phyloP scores from a whole-genome alignment of 2,329 filamentous ascomycete species.

The Xylariales sp. region DNA sequence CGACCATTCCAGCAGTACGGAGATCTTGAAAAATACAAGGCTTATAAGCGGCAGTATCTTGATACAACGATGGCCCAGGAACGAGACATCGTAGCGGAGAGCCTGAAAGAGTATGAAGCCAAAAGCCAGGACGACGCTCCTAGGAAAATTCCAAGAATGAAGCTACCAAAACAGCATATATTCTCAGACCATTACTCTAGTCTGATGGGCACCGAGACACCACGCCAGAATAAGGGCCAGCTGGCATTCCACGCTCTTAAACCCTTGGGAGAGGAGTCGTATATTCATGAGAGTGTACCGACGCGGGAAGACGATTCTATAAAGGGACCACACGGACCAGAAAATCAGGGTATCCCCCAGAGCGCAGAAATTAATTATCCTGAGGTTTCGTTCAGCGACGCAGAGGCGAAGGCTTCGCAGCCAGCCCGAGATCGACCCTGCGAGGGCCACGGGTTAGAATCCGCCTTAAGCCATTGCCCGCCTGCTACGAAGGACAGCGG shows the following conservation, averaged over 20 bases:
- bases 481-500: constrained; percentile 14
- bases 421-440: constrained; percentile 47
- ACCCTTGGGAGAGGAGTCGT: constrained; percentile 61
- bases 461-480: constrained; percentile 34
- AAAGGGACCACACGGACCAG: constrained; percentile 14
- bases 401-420: constrained; percentile 43
- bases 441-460: constrained; percentile 35
- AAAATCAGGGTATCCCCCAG: constrained; percentile 38
- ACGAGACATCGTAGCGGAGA: constrained; percentile 51
- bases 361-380: constrained; percentile 44
- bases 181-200: constrained; percentile 16
- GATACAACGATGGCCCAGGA: constrained; percentile 47
- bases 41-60: constrained; percentile 53
- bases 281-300: constrained; percentile 18
- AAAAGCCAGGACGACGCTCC: constrained; percentile 41
- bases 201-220: not conserved
- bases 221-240: constrained; percentile 49
- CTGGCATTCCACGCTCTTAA: constrained; percentile 38
- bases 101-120: constrained; percentile 55
- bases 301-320: not conserved
- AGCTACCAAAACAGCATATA: constrained; percentile 32
- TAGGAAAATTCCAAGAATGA: constrained; percentile 38
- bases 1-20: constrained; percentile 51
- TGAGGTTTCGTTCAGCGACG: constrained; percentile 41
- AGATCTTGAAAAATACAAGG: constrained; percentile 56